Conservation (phyloP, 768 basidiomycete species). For the Cystoderma amianthinum region DNA sequence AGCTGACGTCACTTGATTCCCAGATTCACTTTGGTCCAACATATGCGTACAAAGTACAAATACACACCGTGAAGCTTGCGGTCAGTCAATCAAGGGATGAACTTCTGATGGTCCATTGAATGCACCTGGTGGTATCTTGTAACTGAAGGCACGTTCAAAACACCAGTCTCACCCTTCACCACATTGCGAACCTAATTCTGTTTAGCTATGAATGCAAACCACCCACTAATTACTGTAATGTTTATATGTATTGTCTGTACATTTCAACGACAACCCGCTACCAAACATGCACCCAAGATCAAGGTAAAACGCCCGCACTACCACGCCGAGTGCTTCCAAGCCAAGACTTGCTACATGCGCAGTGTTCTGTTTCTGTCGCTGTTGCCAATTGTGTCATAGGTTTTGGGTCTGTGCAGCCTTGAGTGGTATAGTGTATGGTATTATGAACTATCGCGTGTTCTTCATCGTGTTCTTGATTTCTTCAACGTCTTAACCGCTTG, state of each 20-base stretch:
- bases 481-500: too few relatives aligned
- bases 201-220: too few relatives aligned
- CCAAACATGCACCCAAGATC: slow-evolving; percentile 56
- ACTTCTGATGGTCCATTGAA: slow-evolving; percentile 60
- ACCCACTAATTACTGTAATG: too few relatives aligned
- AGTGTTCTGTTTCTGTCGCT: slow-evolving; percentile 61
- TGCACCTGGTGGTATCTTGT: slow-evolving; percentile 82
- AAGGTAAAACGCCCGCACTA: slow-evolving; percentile 61
- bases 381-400: slow-evolving; percentile 51
- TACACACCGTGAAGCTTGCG: slow-evolving; percentile 63
- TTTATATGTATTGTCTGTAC: too few relatives aligned
- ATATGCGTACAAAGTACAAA: slow-evolving; percentile 63
- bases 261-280: too few relatives aligned
- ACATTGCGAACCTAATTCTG: too few relatives aligned
- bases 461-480: too few relatives aligned
- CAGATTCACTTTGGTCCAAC: slow-evolving; percentile 57
- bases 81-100: slow-evolving; percentile 51
- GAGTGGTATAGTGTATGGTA: too few relatives aligned
- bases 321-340: slow-evolving; percentile 51
- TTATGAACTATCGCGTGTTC: too few relatives aligned
- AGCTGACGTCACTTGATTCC: slow-evolving; percentile 56
- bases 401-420: slow-evolving; percentile 47
- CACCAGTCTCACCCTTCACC: too few relatives aligned
- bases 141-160: slow-evolving; percentile 75
- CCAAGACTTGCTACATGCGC: slow-evolving; percentile 73